Base-by-base conservation (phyloP, 116 monocot species). In the Phalaenopsis hybrid region DNA sequence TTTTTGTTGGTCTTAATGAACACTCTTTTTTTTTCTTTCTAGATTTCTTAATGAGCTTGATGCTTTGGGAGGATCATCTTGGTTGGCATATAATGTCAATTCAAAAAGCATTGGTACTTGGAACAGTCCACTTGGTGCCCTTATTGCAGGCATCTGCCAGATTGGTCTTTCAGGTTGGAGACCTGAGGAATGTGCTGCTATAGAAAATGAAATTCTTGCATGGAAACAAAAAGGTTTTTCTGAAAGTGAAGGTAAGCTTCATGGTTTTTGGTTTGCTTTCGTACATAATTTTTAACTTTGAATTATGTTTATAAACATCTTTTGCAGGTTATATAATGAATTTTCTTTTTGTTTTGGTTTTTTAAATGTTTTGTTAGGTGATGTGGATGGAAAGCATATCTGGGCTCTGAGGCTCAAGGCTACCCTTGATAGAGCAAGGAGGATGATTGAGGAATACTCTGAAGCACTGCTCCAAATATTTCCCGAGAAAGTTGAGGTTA, bases 401-500 rank as follows among this genome's bases (percentile, higher is more conserved):
- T 97, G 97, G 97, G 83, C 85, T 55, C 73, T 92, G 75, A 97
- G 93, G 49, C 88, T 97, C 63, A 97, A 97, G 85, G 92, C 93
- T 79, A 94, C 97, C 37, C 83, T 97, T 69, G 94, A 93, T 84
- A 91, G 97, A 84, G 84, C 97, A 79, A 91, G 93, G 81, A 91
- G 97, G 76, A 70, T 97, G 50, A 97, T 90, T 23, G 94, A 93
- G 76, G 97, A 94, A 76, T 97, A 89, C 52, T 97, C 97, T 85
- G 93, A 97, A 82, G 82, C 83, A 57, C 87, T 97, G 76, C 88
- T 97, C 78, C 88, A 92, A 76, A 90, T 97, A 81, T 97, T 94
- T 77, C 97, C 94, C 82, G 85, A 94, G n/a, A 97, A 88, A 92
- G 97, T 94, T 81, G 80, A 93, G 97, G 97, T 97, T 65, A 44